These are phyloP conservation scores for Dysphania ambrosioides DNA, from an alignment of 148 eudicot species.

Conservation along the genomic window DNA sequence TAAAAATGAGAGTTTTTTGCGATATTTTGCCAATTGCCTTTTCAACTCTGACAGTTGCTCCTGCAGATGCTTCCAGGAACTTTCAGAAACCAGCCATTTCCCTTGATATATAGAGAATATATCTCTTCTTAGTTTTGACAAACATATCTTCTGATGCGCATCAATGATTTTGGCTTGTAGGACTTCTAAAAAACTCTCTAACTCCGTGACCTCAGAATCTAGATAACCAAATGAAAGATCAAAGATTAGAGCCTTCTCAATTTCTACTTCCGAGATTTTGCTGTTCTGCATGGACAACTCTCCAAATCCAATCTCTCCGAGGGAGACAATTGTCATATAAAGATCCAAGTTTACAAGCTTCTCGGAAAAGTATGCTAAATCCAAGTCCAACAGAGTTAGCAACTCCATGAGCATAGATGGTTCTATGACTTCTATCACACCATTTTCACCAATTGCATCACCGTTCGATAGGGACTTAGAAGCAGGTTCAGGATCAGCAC, in stretches of 20 bases:
- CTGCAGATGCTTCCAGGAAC: constrained; percentile 47
- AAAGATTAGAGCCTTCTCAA: constrained; percentile 52
- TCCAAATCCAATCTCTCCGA: constrained; percentile 50
- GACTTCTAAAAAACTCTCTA: constrained; percentile 44
- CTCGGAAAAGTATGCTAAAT: constrained; percentile 63
- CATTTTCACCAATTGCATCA: constrained; percentile 21
- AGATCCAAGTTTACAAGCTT: constrained; percentile 70
- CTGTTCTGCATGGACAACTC: constrained; percentile 40
- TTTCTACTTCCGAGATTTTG: constrained; percentile 35
- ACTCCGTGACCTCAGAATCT: constrained; percentile 57
- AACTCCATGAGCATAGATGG: constrained; percentile 30
- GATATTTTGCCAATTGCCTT: constrained; percentile 53
- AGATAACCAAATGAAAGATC: constrained; percentile 61
- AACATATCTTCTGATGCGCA: constrained; percentile 38
- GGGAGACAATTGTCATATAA: constrained; percentile 47
- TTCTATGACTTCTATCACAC: constrained; percentile 21
- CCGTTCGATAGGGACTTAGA: constrained; percentile 3
- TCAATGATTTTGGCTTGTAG: constrained; percentile 39
- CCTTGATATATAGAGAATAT: constrained; percentile 32
- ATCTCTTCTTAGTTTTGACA: constrained; percentile 36
- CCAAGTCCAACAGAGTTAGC: constrained; percentile 51
- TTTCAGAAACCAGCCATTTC: constrained; percentile 53
- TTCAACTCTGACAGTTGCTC: constrained; percentile 61
- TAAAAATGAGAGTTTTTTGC: constrained; percentile 36
- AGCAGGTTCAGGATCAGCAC: neutral